Conservation (phyloP, 352 stramenopile species). For the Plasmopara muralis region DNA sequence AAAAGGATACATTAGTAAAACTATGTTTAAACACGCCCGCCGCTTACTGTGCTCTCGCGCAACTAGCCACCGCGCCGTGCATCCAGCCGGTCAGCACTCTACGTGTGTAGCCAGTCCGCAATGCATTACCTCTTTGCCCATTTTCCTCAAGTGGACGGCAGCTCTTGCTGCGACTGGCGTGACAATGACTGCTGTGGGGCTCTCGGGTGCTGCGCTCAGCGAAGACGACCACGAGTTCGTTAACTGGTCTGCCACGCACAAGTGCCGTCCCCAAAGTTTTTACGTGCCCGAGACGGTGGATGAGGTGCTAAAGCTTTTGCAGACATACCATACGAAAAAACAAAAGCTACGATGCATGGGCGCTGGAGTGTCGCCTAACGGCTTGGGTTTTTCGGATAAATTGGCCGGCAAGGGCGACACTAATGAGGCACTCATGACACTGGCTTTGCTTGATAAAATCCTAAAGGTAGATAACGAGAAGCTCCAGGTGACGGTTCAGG, state of each 20-base stretch:
- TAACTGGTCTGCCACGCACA: slow-evolving; percentile 79
- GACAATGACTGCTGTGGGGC: slow-evolving; percentile 15
- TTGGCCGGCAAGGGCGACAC: slow-evolving; percentile 13
- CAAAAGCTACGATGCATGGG: slow-evolving; percentile 91
- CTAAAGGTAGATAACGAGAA: slow-evolving; percentile 85
- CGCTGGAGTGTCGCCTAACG: slow-evolving; percentile 95
- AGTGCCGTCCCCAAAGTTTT: slow-evolving; percentile 58
- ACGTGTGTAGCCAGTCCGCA: slow-evolving; percentile 4
- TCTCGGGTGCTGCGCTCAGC: slow-evolving; percentile 9
- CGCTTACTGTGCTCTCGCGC: slow-evolving; percentile 1
- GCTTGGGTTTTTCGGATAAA: slow-evolving; percentile 84
- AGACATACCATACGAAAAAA: slow-evolving; percentile 51
- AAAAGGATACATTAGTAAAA: too few relatives aligned
- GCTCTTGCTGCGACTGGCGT: slow-evolving; percentile 13
- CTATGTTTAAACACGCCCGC: slow-evolving; percentile 7
- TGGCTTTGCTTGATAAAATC: slow-evolving; percentile 91
- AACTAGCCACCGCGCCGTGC: background rate
- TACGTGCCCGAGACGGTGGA: slow-evolving; percentile 64
- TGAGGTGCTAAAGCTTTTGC: slow-evolving; percentile 60
- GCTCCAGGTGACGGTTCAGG: slow-evolving; percentile 90
- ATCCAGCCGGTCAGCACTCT: too few relatives aligned
- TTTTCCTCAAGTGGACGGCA: slow-evolving; percentile 9
- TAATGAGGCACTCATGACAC: slow-evolving; percentile 83
- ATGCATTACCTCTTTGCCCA: background rate
- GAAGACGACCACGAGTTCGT: slow-evolving; percentile 61